Evolutionary conservation across 176 grass and related monocot species (phyloP).

Genomic region (Cymbopogon citratus): DNA sequence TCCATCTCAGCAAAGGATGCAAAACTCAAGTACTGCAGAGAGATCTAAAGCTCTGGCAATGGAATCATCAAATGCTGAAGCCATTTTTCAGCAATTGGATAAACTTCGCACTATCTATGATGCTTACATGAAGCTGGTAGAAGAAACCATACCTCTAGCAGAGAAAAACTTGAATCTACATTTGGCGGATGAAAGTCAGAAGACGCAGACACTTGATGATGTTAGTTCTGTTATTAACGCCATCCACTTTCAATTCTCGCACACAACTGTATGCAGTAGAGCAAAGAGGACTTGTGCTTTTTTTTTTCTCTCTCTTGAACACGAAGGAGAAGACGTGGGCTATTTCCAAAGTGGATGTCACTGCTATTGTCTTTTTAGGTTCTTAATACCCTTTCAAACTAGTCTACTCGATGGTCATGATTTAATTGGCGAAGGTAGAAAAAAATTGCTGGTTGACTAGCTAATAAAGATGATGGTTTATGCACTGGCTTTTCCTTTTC

Average conservation of each 20-base stretch:
- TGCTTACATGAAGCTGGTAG: slow-evolving; percentile 67
- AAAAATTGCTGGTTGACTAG: neutral
- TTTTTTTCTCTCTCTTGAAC: slow-evolving; percentile 18
- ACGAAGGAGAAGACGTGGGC: too few relatives aligned
- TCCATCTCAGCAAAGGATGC: slow-evolving; percentile 76
- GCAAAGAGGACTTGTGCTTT: neutral
- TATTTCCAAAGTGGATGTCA: neutral
- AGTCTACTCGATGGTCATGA: neutral
- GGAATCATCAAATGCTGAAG: slow-evolving; percentile 59
- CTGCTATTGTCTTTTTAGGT: neutral
- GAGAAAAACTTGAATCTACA: slow-evolving; percentile 74
- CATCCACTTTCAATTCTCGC: slow-evolving; percentile 13
- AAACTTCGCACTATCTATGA: slow-evolving; percentile 64
- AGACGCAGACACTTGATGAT: slow-evolving; percentile 66
- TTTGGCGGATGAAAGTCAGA: slow-evolving; percentile 64
- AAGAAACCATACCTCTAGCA: slow-evolving; percentile 71
- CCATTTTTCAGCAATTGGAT: slow-evolving; percentile 75
- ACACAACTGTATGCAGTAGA: neutral
- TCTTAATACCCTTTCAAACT: slow-evolving; percentile 1
- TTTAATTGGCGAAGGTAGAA: neutral
- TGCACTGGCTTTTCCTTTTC: neutral
- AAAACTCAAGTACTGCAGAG: slow-evolving; percentile 54
- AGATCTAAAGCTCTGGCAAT: slow-evolving; percentile 57
- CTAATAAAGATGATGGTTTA: neutral
- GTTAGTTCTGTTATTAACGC: slow-evolving; percentile 33